These are phyloP conservation scores for Colletotrichum sojae DNA, from an alignment of 2,329 filamentous ascomycete genomes.

Conservation along the genomic window DNA sequence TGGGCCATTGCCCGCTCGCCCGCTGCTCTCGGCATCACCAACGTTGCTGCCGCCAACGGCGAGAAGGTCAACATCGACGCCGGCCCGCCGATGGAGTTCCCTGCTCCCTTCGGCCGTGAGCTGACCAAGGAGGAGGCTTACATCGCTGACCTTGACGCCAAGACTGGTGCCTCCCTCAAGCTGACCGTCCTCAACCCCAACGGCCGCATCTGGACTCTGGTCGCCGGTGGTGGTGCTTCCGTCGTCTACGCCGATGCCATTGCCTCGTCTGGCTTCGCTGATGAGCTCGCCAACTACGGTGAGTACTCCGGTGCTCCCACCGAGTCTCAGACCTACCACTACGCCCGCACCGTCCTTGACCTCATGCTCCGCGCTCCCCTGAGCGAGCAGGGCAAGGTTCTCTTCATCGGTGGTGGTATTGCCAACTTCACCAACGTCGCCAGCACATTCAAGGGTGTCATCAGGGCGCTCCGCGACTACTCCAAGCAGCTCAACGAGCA, in stretches of 20 bases:
- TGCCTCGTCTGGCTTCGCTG: slow-evolving; percentile 93
- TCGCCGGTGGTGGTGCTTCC: slow-evolving; percentile 98
- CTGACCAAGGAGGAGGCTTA: slow-evolving; percentile 99
- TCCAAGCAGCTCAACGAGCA: slow-evolving; percentile 90
- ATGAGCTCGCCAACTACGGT: slow-evolving; percentile 98
- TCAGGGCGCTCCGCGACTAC: slow-evolving; percentile 93
- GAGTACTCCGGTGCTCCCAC: slow-evolving; percentile 99
- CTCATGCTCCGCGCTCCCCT: slow-evolving; percentile 94
- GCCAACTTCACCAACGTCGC: slow-evolving; percentile 99
- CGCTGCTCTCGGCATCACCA: slow-evolving; percentile 86
- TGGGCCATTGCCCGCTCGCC: slow-evolving; percentile 97
- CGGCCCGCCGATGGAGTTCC: slow-evolving; percentile 98
- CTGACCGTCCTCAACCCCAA: slow-evolving; percentile 93
- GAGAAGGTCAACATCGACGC: slow-evolving; percentile 93
- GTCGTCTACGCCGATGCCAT: slow-evolving; percentile 99
- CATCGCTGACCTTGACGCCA: slow-evolving; percentile 98
- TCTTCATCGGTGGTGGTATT: slow-evolving; percentile 99
- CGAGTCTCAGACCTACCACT: slow-evolving; percentile 99
- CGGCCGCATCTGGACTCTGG: slow-evolving; percentile 97
- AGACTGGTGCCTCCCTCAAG: slow-evolving; percentile 99
- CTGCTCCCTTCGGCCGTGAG: slow-evolving; percentile 98
- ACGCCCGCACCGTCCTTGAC: slow-evolving; percentile 95
- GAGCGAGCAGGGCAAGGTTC: slow-evolving; percentile 92
- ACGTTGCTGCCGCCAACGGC: slow-evolving; percentile 72
- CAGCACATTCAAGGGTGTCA: slow-evolving; percentile 99